Evolutionary conservation across 2,329 filamentous ascomycete genomes (phyloP).

Genomic region (Cadophora malorum): DNA sequence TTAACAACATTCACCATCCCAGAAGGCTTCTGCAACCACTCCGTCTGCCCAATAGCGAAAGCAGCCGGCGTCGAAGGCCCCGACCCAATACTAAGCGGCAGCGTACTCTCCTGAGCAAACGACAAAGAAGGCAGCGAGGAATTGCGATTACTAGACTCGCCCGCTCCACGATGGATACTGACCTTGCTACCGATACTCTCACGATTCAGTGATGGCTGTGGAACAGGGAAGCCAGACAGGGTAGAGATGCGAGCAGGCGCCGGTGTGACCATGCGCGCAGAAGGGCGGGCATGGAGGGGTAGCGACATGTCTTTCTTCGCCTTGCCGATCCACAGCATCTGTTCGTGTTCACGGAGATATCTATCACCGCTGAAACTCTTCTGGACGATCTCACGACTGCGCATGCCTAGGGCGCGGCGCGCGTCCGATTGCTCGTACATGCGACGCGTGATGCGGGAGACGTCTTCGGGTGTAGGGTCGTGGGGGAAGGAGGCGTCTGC

Average conservation of each 20-base stretch:
- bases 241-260: not conserved
- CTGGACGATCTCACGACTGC: slow-evolving; percentile 62
- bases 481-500: slow-evolving; percentile 21
- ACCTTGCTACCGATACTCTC: slow-evolving; percentile 1
- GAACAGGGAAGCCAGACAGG: not conserved
- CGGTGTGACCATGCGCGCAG: not conserved
- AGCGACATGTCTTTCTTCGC: slow-evolving; percentile 23
- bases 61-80: slow-evolving; percentile 6
- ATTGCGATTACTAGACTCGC: not conserved
- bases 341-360: slow-evolving; percentile 67
- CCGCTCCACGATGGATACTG: slow-evolving; percentile 4
- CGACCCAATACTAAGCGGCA: slow-evolving; percentile 15
- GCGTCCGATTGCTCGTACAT: slow-evolving; percentile 63
- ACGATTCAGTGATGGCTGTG: not conserved
- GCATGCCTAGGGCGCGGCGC: slow-evolving; percentile 63
- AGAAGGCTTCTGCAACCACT: slow-evolving; percentile 11
- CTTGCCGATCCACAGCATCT: slow-evolving; percentile 56
- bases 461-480: slow-evolving; percentile 55
- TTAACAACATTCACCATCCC: slow-evolving; percentile 9
- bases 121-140: not conserved
- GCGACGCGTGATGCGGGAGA: slow-evolving; percentile 58
- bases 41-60: slow-evolving; percentile 7
- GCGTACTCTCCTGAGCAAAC: slow-evolving; percentile 8
- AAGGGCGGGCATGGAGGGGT: not conserved
- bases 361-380: slow-evolving; percentile 64